These are phyloP conservation scores for Kluyveromyces sp. DNA, from an alignment of 1,139 yeast species.

Conservation along the genomic window DNA sequence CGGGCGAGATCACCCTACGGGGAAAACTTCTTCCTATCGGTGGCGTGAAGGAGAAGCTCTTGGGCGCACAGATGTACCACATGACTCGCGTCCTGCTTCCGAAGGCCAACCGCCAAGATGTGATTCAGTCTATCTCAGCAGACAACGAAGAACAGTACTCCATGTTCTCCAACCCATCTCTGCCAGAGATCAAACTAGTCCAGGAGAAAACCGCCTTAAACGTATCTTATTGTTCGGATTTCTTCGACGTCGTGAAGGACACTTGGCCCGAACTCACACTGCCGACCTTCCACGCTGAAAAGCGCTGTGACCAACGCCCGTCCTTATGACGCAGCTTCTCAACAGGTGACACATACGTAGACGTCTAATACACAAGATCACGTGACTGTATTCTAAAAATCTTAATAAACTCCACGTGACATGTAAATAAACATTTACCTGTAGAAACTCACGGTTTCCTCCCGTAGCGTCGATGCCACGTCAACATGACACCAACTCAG, in stretches of 20 bases:
- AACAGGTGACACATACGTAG: no score
- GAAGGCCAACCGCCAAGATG: conserved; percentile 59
- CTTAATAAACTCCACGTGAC: no score
- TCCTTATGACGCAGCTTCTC: no score
- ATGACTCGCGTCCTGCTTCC: conserved; percentile 62
- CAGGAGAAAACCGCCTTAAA: conserved; percentile 2
- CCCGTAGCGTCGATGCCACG: no score
- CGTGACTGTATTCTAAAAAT: no score
- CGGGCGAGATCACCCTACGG: conserved; percentile 84
- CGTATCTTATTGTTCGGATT: conserved; percentile 6
- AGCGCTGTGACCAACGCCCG: not conserved
- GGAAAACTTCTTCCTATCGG: conserved; percentile 88
- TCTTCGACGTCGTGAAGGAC: conserved; percentile 4
- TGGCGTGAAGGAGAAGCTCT: conserved; percentile 75
- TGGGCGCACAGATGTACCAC: conserved; percentile 77
- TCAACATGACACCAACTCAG: not conserved
- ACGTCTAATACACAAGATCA: no score
- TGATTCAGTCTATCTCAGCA: conserved; percentile 42
- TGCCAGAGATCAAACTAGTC: conserved; percentile 3
- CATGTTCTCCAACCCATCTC: not conserved
- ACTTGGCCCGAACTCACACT: conserved; percentile 6
- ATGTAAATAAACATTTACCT: no score
- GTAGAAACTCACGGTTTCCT: no score
- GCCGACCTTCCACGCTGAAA: not conserved
- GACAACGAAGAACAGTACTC: conserved; percentile 5